Conservation (phyloP, 495 filamentous ascomycete genomes). For the Aspergillus hancockii region DNA sequence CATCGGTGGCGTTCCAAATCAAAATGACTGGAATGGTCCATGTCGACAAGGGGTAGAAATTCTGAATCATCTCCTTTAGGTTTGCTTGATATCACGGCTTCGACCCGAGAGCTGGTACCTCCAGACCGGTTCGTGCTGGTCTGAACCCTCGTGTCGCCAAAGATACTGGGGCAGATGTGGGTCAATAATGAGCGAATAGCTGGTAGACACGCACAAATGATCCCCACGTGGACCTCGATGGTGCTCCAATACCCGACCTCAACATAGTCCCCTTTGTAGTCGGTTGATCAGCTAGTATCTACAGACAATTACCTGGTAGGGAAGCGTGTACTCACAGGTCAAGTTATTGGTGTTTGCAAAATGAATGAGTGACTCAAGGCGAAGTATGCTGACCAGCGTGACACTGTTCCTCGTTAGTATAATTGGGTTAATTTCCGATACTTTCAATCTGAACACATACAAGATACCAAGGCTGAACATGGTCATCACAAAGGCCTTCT, state of each 20-base stretch:
- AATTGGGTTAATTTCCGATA: background rate
- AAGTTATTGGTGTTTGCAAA: slow-evolving; percentile 33
- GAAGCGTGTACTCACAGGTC: slow-evolving; percentile 28
- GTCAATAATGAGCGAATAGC: slow-evolving; percentile 33
- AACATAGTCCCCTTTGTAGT: slow-evolving; percentile 36
- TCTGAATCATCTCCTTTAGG: background rate
- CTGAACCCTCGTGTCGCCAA: slow-evolving; percentile 23
- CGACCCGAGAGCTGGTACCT: slow-evolving; percentile 22
- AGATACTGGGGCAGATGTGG: slow-evolving; percentile 25
- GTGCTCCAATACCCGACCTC: slow-evolving; percentile 36
- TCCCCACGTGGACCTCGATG: slow-evolving; percentile 34
- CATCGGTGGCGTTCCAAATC: slow-evolving; percentile 6
- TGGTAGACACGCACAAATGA: slow-evolving; percentile 38
- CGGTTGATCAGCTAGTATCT: slow-evolving; percentile 5
- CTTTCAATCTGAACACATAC: slow-evolving; percentile 20
- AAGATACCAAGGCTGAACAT: slow-evolving; percentile 42
- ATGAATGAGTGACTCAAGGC: slow-evolving; percentile 32
- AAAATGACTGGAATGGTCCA: slow-evolving; percentile 29
- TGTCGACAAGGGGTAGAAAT: slow-evolving; percentile 26
- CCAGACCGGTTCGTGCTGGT: slow-evolving; percentile 14
- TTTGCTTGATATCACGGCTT: slow-evolving; percentile 15
- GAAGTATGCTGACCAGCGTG: slow-evolving; percentile 37
- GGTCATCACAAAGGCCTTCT: slow-evolving; percentile 35
- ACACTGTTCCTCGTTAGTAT: slow-evolving; percentile 23
- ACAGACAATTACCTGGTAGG: background rate